Percentiles rank a stretch among this genome's conserved stretches.
Evolutionary conservation across 2,329 filamentous ascomycete species (phyloP).

Genomic region (Verticillium alfalfae): DNA sequence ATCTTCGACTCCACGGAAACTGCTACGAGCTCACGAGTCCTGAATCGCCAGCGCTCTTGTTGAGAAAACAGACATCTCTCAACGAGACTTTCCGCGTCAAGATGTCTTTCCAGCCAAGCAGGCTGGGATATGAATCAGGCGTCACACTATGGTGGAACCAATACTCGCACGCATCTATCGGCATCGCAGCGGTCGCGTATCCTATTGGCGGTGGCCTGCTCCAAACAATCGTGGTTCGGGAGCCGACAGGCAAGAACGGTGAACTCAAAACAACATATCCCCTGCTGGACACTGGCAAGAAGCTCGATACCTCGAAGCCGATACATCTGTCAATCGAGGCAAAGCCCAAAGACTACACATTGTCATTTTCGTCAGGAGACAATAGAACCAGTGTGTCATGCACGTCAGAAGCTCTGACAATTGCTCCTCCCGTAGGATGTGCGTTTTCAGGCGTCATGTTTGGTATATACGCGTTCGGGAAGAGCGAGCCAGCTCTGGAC

Average conservation of each 20-base stretch:
- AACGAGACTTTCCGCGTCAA: conserved; percentile 33
- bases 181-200: conserved; percentile 16
- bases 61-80: conserved; percentile 46
- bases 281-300: not conserved
- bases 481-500: conserved; percentile 21
- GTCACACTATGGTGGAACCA: conserved; percentile 50
- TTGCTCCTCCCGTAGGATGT: conserved; percentile 20
- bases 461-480: conserved; percentile 21
- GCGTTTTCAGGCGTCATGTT: conserved; percentile 24
- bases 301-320: conserved; percentile 1
- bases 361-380: conserved; percentile 8
- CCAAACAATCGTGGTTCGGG: conserved; percentile 11
- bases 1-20: conserved; percentile 43
- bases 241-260: conserved; percentile 14
- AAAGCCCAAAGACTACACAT: conserved; percentile 11
- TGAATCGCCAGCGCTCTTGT: conserved; percentile 43
- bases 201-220: conserved; percentile 4
- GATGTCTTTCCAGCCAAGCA: conserved; percentile 38
- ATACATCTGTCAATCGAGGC: conserved; percentile 11
- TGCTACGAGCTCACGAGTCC: conserved; percentile 46
- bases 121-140: conserved; percentile 42
- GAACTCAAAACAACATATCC: conserved; percentile 9
- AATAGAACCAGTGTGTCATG: conserved; percentile 3
- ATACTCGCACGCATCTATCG: conserved; percentile 26
- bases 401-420: conserved; percentile 14